Percentiles rank a stretch among this genome's conserved stretches.
These are phyloP conservation scores for Mycena galericulata DNA, from an alignment of 768 basidiomycete genomes.

Conservation along the genomic window DNA sequence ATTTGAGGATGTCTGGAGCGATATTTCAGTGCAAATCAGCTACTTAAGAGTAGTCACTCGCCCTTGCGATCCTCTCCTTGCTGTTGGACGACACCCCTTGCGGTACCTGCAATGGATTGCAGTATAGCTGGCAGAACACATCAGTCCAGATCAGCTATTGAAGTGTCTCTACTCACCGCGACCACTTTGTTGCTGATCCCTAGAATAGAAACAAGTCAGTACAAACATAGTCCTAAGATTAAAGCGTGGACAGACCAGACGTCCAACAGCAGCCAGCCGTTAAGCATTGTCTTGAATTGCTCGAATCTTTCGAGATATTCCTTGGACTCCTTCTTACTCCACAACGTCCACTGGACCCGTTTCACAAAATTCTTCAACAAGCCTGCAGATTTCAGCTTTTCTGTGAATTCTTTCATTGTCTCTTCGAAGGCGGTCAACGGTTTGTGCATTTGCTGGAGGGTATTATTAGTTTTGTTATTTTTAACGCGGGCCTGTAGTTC, in stretches of 20 bases:
- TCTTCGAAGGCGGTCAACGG: not conserved
- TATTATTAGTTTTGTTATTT: not conserved
- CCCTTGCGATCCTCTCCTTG: too few species aligned
- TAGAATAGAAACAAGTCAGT: too few species aligned
- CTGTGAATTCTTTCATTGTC: not conserved
- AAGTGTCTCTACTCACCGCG: too few species aligned
- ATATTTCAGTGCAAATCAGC: too few species aligned
- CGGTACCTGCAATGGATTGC: too few species aligned
- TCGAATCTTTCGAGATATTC: not conserved
- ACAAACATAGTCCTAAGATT: too few species aligned
- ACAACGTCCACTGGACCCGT: not conserved
- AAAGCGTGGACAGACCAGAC: not conserved
- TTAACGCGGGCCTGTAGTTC: not conserved
- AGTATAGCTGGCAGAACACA: too few species aligned
- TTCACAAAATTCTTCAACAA: not conserved
- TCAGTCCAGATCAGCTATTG: too few species aligned
- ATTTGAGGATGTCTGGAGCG: too few species aligned
- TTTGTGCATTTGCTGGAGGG: not conserved
- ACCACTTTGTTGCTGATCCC: too few species aligned
- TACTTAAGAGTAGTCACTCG: too few species aligned
- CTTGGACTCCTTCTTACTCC: not conserved
- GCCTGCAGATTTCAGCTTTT: not conserved
- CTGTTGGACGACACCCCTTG: too few species aligned
- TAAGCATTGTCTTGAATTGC: not conserved
- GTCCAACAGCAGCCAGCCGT: not conserved